Percentiles rank a stretch among this genome's conserved stretches.
phyloP scores from a whole-genome alignment of 2,329 filamentous ascomycete genomes.

The Karstenula rhodostoma region DNA sequence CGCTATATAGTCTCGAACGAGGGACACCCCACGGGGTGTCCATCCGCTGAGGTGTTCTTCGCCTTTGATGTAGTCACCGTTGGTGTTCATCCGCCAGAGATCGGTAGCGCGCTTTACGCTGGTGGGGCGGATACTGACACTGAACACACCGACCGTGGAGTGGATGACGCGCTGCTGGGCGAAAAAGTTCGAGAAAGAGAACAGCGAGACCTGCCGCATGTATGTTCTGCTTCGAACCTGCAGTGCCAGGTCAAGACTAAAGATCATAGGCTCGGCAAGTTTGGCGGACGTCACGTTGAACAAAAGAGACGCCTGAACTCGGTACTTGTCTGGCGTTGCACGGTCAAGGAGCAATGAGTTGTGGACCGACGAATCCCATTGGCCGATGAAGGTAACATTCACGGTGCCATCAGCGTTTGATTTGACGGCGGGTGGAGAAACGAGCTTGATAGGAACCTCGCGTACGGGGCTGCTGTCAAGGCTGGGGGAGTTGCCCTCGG shows the following conservation, averaged over 20 bases:
- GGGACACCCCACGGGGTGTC: slow-evolving; percentile 86
- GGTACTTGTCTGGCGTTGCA: slow-evolving; percentile 89
- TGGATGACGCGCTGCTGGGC: slow-evolving; percentile 78
- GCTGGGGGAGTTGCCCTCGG: slow-evolving; percentile 83
- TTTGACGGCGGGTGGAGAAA: slow-evolving; percentile 79
- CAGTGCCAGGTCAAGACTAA: slow-evolving; percentile 79
- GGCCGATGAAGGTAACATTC: slow-evolving; percentile 83
- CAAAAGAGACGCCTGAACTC: slow-evolving; percentile 83
- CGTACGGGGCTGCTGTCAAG: slow-evolving; percentile 72
- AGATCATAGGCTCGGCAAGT: slow-evolving; percentile 86
- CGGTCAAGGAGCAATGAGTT: slow-evolving; percentile 92
- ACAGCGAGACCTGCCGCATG: slow-evolving; percentile 84
- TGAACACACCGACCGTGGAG: slow-evolving; percentile 86
- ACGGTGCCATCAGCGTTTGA: slow-evolving; percentile 90
- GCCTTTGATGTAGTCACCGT: slow-evolving; percentile 94
- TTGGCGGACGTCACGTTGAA: slow-evolving; percentile 89
- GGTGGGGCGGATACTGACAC: slow-evolving; percentile 82
- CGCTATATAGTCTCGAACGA: slow-evolving; percentile 86
- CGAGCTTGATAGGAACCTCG: slow-evolving; percentile 79
- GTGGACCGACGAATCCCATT: slow-evolving; percentile 97
- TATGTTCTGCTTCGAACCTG: slow-evolving; percentile 87
- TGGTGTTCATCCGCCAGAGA: slow-evolving; percentile 94
- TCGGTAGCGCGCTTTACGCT: slow-evolving; percentile 92
- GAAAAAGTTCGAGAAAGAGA: slow-evolving; percentile 78
- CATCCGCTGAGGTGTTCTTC: slow-evolving; percentile 87